Conservation (phyloP, 2,329 filamentous ascomycete species). For the Alternaria ethzedia region DNA sequence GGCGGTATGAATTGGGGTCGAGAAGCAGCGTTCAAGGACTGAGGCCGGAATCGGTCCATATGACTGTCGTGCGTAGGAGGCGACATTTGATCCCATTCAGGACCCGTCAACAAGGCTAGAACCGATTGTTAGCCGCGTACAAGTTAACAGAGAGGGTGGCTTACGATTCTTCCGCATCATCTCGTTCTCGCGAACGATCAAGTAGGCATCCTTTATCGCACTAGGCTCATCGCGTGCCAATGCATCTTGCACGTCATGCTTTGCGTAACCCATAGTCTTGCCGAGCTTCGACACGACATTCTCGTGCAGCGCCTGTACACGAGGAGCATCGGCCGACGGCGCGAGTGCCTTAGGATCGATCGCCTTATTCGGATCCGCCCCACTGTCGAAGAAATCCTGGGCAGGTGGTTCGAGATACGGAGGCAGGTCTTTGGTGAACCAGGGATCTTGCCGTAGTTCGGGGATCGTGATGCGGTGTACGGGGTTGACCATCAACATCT, state of each 20-base stretch:
- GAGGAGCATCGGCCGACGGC: conserved; percentile 71
- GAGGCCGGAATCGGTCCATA: conserved; percentile 41
- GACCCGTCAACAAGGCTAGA: conserved; percentile 61
- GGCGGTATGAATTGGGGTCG: conserved; percentile 42
- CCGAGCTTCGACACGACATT: conserved; percentile 94
- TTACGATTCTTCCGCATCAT: conserved; percentile 94
- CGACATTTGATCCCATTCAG: conserved; percentile 62
- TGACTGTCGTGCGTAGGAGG: conserved; percentile 58
- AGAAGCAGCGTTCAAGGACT: conserved; percentile 39
- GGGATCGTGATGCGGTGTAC: conserved; percentile 92
- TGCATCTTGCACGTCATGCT: conserved; percentile 93
- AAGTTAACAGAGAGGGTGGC: conserved; percentile 47
- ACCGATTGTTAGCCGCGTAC: conserved; percentile 19
- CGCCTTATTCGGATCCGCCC: conserved; percentile 90
- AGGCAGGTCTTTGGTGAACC: conserved; percentile 89
- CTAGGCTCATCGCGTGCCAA: conserved; percentile 91
- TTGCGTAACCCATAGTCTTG: conserved; percentile 97
- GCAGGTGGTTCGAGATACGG: conserved; percentile 84
- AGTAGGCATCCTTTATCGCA: conserved; percentile 97
- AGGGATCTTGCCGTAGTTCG: conserved; percentile 90
- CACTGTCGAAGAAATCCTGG: conserved; percentile 92
- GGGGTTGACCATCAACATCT: conserved; percentile 94
- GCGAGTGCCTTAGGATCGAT: conserved; percentile 84
- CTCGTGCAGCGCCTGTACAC: conserved; percentile 89
- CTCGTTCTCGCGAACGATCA: conserved; percentile 97